These are phyloP conservation scores for Xylariaceae sp. DNA, from an alignment of 2,329 filamentous ascomycete genomes.

Conservation along the genomic window DNA sequence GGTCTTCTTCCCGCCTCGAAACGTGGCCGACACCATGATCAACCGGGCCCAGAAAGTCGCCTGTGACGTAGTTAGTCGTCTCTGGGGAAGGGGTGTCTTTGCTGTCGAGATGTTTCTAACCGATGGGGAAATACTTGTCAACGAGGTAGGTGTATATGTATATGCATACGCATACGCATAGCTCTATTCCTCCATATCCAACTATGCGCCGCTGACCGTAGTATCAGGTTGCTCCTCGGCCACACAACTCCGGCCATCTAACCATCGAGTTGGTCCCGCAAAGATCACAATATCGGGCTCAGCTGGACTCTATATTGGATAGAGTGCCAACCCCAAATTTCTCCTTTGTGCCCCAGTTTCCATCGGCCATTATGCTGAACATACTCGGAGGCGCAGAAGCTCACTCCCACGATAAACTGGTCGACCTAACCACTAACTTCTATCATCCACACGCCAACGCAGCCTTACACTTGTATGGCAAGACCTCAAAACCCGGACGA, in stretches of 20 bases:
- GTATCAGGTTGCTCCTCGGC: conserved; percentile 25
- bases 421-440: conserved; percentile 41
- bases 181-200: background rate
- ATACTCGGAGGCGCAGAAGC: conserved; percentile 64
- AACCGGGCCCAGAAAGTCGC: conserved; percentile 69
- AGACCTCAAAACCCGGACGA: conserved; percentile 76
- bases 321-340: conserved; percentile 50
- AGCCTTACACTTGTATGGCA: conserved; percentile 84
- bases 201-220: background rate
- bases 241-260: conserved; percentile 89
- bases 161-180: too few species aligned
- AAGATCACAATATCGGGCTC: conserved; percentile 85
- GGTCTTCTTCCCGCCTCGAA: conserved; percentile 72
- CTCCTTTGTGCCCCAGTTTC: conserved; percentile 53
- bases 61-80: conserved; percentile 67
- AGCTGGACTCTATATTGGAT: conserved; percentile 77
- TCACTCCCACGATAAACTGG: conserved; percentile 54
- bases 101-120: conserved; percentile 95
- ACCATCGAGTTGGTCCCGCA: conserved; percentile 85
- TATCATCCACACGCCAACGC: conserved; percentile 44
- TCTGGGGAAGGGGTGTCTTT: conserved; percentile 88
- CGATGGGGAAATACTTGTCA: conserved; percentile 68
- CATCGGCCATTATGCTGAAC: conserved; percentile 70
- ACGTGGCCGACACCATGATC: conserved; percentile 55
- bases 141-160: conserved; percentile 47